Evolutionary conservation across 345 rosid genomes (phyloP).

Genomic region (Eucalyptus pauciflora): DNA sequence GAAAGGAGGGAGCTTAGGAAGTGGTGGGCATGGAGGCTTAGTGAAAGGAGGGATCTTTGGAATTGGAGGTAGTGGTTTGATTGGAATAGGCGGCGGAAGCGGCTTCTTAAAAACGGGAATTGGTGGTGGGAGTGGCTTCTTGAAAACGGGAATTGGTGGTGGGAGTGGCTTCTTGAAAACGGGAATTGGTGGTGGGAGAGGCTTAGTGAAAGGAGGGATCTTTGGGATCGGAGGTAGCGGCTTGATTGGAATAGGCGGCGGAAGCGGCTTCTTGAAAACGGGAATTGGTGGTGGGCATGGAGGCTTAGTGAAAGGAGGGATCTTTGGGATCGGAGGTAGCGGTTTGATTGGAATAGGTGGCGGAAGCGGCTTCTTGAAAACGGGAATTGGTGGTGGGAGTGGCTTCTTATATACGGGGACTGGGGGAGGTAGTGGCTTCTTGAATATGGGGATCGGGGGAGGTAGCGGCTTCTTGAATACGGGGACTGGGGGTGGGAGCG

Average conservation of each 20-base stretch:
- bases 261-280: background rate
- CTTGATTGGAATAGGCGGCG: background rate
- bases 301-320: conserved; percentile 4
- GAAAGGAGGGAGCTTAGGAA: conserved; percentile 7
- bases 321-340: conserved; percentile 3
- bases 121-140: background rate
- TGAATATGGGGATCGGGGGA: background rate
- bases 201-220: background rate
- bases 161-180: background rate
- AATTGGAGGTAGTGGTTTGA: background rate
- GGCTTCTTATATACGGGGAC: background rate
- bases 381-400: background rate
- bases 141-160: background rate
- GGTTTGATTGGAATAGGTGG: background rate
- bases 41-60: conserved; percentile 3
- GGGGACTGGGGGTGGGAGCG: background rate
- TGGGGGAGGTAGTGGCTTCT: background rate
- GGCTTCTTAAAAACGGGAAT: background rate
- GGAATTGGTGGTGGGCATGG: background rate
- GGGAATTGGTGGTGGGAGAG: background rate
- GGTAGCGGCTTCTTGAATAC: background rate
- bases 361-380: background rate
- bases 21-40: conserved; percentile 6
- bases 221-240: conserved; percentile 5
- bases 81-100: background rate